Evolutionary conservation across 495 filamentous ascomycete species (phyloP).

Genomic region (Bacidia gigantensis): DNA sequence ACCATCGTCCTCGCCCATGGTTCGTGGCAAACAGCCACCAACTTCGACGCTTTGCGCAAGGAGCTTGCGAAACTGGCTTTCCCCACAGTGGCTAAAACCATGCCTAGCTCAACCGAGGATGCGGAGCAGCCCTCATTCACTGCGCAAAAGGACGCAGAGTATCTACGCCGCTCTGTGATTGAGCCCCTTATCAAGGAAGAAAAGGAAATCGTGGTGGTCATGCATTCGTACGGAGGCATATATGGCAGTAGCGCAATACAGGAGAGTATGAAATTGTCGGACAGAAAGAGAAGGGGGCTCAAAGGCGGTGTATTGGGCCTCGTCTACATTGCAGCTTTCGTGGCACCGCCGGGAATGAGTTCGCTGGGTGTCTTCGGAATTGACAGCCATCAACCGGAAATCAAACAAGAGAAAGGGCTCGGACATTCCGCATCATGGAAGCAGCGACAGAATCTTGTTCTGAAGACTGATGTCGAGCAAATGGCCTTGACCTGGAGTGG

Average conservation of each 20-base stretch:
- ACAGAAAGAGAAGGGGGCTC: background rate
- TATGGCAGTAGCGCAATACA: background rate
- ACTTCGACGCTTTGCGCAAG: background rate
- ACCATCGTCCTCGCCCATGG: background rate
- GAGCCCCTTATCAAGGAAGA: background rate
- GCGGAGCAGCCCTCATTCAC: background rate
- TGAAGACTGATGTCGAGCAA: background rate
- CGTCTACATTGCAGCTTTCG: background rate
- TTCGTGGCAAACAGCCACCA: background rate
- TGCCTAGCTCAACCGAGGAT: background rate
- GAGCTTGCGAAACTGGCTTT: background rate
- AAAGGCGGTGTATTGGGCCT: background rate
- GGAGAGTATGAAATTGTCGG: background rate
- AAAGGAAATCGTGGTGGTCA: background rate
- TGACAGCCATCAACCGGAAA: too few species aligned
- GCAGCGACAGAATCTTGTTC: background rate
- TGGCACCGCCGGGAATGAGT: background rate
- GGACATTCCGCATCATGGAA: background rate
- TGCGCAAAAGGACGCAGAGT: background rate
- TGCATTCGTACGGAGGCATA: background rate
- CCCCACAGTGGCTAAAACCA: background rate
- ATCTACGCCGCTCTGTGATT: background rate
- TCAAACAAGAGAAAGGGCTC: too few species aligned
- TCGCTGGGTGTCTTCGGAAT: background rate
- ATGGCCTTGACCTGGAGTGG: background rate